These are phyloP conservation scores for Alliaria petiolata DNA, from an alignment of 345 rosid genomes.

Conservation along the genomic window DNA sequence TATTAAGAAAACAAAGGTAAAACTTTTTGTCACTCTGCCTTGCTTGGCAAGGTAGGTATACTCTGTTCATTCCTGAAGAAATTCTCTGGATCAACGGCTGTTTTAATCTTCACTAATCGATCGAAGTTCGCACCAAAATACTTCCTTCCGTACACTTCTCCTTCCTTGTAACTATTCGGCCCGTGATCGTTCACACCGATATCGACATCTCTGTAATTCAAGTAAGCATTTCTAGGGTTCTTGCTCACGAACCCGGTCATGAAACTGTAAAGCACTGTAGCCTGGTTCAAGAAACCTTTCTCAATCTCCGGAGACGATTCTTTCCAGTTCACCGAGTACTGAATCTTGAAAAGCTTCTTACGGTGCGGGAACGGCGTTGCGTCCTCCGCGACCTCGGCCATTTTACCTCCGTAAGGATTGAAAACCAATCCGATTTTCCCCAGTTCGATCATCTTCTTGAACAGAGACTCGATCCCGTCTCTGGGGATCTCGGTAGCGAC, in stretches of 20 bases:
- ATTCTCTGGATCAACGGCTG: constrained; percentile 42
- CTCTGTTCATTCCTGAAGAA: constrained; percentile 56
- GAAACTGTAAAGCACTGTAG: constrained; percentile 36
- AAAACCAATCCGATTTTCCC: constrained; percentile 46
- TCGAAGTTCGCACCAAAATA: constrained; percentile 50
- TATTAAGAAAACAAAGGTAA: background rate
- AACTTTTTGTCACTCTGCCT: background rate
- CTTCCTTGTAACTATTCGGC: constrained; percentile 33
- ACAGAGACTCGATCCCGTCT: constrained; percentile 34
- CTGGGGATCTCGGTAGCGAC: constrained; percentile 39
- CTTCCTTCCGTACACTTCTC: constrained; percentile 45
- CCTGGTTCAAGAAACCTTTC: constrained; percentile 14
- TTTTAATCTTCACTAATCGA: constrained; percentile 47
- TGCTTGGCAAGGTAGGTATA: constrained; percentile 40
- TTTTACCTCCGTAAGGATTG: constrained; percentile 60
- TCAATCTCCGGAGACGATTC: constrained; percentile 30
- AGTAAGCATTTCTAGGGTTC: constrained; percentile 55
- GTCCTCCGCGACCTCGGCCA: constrained; percentile 35
- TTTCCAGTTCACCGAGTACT: constrained; percentile 45
- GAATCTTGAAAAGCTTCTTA: constrained; percentile 49
- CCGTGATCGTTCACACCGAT: constrained; percentile 32
- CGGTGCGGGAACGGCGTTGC: constrained; percentile 59
- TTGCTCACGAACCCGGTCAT: constrained; percentile 61
- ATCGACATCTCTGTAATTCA: constrained; percentile 57
- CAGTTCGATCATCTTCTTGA: constrained; percentile 42